Percentiles rank a stretch among this genome's conserved stretches.
phyloP scores from a whole-genome alignment of 768 basidiomycete genomes.

The button mushroom (Agaricus bisporus) region DNA sequence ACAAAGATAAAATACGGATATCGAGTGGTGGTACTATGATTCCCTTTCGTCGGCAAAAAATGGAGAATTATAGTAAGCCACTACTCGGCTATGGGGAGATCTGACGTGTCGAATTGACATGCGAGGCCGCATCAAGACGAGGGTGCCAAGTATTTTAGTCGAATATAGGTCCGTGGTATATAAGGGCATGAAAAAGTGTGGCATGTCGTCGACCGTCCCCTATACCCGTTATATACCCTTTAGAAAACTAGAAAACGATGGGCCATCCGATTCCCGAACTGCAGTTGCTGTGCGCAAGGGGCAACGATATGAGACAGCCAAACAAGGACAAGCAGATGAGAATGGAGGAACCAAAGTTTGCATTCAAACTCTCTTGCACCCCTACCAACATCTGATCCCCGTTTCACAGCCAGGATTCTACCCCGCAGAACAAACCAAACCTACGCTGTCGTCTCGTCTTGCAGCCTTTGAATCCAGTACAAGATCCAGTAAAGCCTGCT shows the following conservation, averaged over 20 bases:
- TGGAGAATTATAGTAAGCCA: no score
- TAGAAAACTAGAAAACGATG: background rate
- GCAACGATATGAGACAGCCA: conserved; percentile 12
- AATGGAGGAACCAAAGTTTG: conserved; percentile 12
- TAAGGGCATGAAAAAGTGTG: background rate
- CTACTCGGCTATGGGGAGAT: no score
- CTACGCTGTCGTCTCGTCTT: background rate
- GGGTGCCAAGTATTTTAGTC: background rate
- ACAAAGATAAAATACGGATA: no score
- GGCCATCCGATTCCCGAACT: conserved; percentile 1
- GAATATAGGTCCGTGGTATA: no score
- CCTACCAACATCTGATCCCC: conserved; percentile 7
- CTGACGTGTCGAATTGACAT: no score
- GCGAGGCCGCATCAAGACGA: background rate
- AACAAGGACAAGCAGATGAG: conserved; percentile 18
- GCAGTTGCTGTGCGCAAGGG: conserved; percentile 12
- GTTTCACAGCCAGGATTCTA: background rate
- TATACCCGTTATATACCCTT: conserved; percentile 1
- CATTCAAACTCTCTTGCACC: conserved; percentile 10
- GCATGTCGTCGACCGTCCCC: background rate
- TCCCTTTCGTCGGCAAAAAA: no score
- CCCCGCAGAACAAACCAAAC: background rate
- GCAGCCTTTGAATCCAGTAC: background rate
- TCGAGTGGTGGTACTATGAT: no score
- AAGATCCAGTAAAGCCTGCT: background rate